phyloP scores from a whole-genome alignment of 192 early-diverging fungal species.

The Coemansia sp. region DNA sequence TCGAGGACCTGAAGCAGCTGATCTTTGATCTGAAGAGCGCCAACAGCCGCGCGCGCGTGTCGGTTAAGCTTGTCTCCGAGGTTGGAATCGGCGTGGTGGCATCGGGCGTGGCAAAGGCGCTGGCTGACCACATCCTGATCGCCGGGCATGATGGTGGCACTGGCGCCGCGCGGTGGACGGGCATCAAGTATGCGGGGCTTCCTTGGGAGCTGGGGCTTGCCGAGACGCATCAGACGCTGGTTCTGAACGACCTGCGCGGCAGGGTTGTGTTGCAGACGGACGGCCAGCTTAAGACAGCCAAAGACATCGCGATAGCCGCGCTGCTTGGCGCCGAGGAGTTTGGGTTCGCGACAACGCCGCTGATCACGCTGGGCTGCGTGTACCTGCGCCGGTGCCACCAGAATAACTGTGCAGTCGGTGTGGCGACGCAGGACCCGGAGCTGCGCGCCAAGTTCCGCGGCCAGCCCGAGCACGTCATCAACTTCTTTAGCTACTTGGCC shows the following conservation, averaged over 20 bases:
- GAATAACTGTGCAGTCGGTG: conserved; percentile 97
- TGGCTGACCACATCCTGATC: conserved; percentile 94
- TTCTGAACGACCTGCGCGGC: conserved; percentile 94
- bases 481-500: conserved; percentile 98
- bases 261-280: conserved; percentile 97
- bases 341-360: conserved; percentile 98
- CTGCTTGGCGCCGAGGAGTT: conserved; percentile 98
- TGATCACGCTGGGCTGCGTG: conserved; percentile 95
- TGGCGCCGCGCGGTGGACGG: conserved; percentile 95
- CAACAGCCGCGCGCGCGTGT: conserved; percentile 88
- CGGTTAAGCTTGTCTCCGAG: conserved; percentile 97
- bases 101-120: conserved; percentile 95
- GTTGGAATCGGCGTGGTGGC: conserved; percentile 98
- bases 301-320: conserved; percentile 96
- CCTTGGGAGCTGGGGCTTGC: conserved; percentile 99
- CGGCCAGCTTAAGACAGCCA: conserved; percentile 97
- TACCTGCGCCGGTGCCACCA: conserved; percentile 93
- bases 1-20: conserved; percentile 98
- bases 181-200: conserved; percentile 97
- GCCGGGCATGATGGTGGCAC: conserved; percentile 99
- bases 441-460: conserved; percentile 95
- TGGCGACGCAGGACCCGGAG: conserved; percentile 95
- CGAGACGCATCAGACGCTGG: conserved; percentile 99
- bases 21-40: conserved; percentile 98
- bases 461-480: conserved; percentile 94